Base-by-base conservation (phyloP, 2,329 filamentous ascomycete genomes). In the Penicillium sp. region DNA sequence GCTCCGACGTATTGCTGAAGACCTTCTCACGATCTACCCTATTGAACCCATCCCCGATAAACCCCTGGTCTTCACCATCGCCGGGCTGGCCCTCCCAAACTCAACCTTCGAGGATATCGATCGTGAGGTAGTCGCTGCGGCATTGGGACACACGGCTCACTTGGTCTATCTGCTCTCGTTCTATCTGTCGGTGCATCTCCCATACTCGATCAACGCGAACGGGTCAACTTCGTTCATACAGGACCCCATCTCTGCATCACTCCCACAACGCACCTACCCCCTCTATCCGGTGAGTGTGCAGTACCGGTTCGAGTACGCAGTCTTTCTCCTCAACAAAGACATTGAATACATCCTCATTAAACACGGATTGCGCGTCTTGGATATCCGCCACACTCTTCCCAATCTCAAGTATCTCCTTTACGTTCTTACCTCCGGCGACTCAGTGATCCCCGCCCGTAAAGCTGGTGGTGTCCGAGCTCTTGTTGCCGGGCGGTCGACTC, bases 321-420 rank as follows among this genome's bases (percentile, higher is more conserved):
- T 96, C 71, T 99, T 97, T 68, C 79, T 97, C n/a, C 82, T 99
- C 15, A 97, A 97, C 78, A 97, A 97, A 76, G 81, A 97, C 70
- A 93, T 99, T 56, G 93, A 97, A 66, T 80, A 87, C 48, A 71
- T 89, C 12, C 78, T 86, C 66, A 83, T 81, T 59, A 77, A 79
- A 1, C 87, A 92, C 63, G 89, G 89, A 0, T 79, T 97, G 13
- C 87, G 88, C 47, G 87, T 96, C 1, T 83, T 97, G 62, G 94
- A 99, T 69, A 91, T 97, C 19, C 85, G 94, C 5, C 91, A 97
- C 66, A 96, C 93, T 0, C 78, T 97, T 7, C 92, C 93, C 2
- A 99, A 99, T 70, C 80, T 99, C 10, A 96, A 96, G 73, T 97
- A 96, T 67, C 79, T 97, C 17, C 79, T 97, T 2, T 96, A 95